Percentiles rank a stretch among this genome's conserved stretches.
Evolutionary conservation across 1,284 basidiomycete genomes (phyloP).

Genomic region (Coriolopsis trogii): DNA sequence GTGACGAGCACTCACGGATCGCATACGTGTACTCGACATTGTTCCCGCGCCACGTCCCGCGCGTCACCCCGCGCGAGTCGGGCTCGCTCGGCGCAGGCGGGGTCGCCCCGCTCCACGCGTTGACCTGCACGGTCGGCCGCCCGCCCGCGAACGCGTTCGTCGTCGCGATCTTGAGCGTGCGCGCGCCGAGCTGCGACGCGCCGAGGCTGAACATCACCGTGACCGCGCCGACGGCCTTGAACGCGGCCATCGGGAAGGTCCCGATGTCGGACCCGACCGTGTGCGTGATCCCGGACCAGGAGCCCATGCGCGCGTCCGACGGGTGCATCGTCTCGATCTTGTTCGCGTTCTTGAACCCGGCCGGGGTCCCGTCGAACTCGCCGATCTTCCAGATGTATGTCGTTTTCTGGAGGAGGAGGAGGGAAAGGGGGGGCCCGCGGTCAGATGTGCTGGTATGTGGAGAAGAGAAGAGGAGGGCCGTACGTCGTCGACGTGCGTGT

Average conservation of each 20-base stretch:
- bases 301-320: constrained; percentile 49
- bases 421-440: not conserved
- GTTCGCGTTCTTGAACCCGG: constrained; percentile 50
- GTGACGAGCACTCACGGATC: constrained; percentile 30
- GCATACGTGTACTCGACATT: constrained; percentile 44
- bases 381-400: constrained; percentile 22
- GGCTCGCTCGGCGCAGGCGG: constrained; percentile 44
- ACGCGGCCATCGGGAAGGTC: constrained; percentile 51
- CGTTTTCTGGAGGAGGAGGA: not conserved
- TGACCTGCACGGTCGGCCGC: constrained; percentile 45
- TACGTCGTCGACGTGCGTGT: constrained; percentile 7
- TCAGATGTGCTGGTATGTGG: not conserved
- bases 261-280: constrained; percentile 42
- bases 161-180: constrained; percentile 49
- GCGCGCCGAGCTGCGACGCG: constrained; percentile 46
- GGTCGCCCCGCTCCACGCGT: constrained; percentile 41
- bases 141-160: constrained; percentile 49
- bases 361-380: constrained; percentile 48
- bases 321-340: constrained; percentile 54
- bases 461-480: not conserved
- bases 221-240: constrained; percentile 48
- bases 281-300: constrained; percentile 47
- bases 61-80: constrained; percentile 37
- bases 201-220: constrained; percentile 47
- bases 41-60: constrained; percentile 48